phyloP scores from a whole-genome alignment of 768 basidiomycete species.

The Amanita muscaria region DNA sequence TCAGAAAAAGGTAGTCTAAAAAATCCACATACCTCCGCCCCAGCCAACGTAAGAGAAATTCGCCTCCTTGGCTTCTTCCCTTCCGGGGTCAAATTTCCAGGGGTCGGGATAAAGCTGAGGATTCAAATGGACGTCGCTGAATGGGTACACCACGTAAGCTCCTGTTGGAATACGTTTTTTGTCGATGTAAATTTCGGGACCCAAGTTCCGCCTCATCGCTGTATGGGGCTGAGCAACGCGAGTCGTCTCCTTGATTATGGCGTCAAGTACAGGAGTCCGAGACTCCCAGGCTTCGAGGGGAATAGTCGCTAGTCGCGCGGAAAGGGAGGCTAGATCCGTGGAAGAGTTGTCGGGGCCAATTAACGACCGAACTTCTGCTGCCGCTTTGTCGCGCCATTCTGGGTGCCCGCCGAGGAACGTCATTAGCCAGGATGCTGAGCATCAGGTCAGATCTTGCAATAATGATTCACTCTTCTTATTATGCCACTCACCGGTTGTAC shows the following conservation, averaged over 20 bases:
- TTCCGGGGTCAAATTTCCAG: constrained; percentile 66
- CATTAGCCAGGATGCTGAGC: constrained; percentile 60
- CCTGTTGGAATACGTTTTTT: constrained; percentile 64
- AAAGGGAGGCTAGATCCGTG: constrained; percentile 27
- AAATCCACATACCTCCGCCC: constrained; percentile 59
- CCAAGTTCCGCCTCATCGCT: constrained; percentile 74
- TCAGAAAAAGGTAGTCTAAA: constrained; percentile 10
- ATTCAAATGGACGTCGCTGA: constrained; percentile 72
- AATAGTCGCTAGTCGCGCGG: constrained; percentile 44
- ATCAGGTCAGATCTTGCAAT: constrained; percentile 7
- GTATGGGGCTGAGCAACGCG: constrained; percentile 73
- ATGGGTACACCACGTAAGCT: constrained; percentile 71
- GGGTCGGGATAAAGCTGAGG: constrained; percentile 65
- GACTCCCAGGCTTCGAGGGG: constrained; percentile 66
- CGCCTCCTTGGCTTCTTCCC: constrained; percentile 33
- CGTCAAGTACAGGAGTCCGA: constrained; percentile 61
- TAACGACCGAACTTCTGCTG: constrained; percentile 48
- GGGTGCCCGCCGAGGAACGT: constrained; percentile 62
- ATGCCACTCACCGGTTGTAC: constrained; percentile 46
- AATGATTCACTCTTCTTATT: constrained; percentile 8
- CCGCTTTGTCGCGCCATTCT: constrained; percentile 58
- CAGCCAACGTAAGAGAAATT: constrained; percentile 65
- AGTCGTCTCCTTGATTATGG: constrained; percentile 68
- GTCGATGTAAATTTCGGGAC: constrained; percentile 61
- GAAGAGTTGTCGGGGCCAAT: constrained; percentile 24